These are phyloP conservation scores for Quercus bicolor DNA, from an alignment of 306 rosid genomes.

Conservation along the genomic window DNA sequence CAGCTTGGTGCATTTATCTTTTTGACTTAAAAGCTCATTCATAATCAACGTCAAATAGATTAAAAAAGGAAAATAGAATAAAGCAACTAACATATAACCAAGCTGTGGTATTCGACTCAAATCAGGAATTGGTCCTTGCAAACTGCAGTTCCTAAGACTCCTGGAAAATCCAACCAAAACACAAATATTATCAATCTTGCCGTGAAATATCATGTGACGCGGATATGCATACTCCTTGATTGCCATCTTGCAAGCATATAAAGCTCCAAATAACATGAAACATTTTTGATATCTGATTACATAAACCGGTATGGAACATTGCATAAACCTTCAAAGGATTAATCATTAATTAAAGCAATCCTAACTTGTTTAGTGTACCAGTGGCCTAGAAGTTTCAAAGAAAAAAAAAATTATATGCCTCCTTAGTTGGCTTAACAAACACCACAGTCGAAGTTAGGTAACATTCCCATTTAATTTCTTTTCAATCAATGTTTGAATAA, in stretches of 20 bases:
- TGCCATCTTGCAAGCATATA: neutral
- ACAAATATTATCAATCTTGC: constrained; percentile 1
- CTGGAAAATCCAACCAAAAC: constrained; percentile 45
- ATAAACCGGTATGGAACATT: neutral
- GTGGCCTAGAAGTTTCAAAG: neutral
- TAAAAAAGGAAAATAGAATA: constrained; percentile 10
- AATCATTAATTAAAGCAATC: neutral
- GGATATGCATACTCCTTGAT: neutral
- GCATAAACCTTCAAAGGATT: neutral
- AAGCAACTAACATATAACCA: constrained; percentile 64
- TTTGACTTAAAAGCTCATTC: neutral
- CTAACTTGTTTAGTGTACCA: neutral
- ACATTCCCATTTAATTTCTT: neutral
- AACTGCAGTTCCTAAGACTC: constrained; percentile 80
- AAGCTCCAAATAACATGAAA: neutral
- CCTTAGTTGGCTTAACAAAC: neutral
- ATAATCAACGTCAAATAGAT: neutral
- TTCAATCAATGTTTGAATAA: neutral
- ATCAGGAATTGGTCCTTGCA: constrained; percentile 81
- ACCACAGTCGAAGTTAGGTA: neutral
- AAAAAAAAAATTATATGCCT: neutral
- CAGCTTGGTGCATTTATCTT: neutral
- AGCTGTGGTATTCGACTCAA: constrained; percentile 52
- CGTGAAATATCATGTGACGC: no score
- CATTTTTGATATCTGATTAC: neutral